Evolutionary conservation across 305 asterid species (phyloP).

Genomic region (Solanum hybrid): DNA sequence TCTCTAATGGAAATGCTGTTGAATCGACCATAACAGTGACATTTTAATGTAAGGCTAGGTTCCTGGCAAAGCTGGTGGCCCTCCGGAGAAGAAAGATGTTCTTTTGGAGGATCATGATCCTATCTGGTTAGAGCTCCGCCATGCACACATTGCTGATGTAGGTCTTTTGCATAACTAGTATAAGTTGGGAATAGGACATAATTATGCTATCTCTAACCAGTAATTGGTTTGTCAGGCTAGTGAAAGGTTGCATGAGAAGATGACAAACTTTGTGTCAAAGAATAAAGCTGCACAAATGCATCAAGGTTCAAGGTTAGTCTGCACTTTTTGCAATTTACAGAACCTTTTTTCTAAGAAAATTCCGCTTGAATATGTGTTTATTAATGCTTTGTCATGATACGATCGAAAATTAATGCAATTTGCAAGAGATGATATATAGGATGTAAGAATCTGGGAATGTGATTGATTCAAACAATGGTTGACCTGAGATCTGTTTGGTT

Average conservation of each 20-base stretch:
- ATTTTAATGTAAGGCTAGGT: slow-evolving; percentile 44
- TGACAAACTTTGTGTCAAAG: slow-evolving; percentile 86
- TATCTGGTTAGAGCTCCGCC: slow-evolving; percentile 98
- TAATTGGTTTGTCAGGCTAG: slow-evolving; percentile 68
- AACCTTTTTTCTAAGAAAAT: not conserved
- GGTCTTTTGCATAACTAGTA: slow-evolving; percentile 19
- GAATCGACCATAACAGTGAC: not conserved
- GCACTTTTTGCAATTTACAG: not conserved
- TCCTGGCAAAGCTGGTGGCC: slow-evolving; percentile 70
- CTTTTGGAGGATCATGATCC: slow-evolving; percentile 99
- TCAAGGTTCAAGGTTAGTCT: slow-evolving; percentile 77
- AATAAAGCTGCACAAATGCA: slow-evolving; percentile 98
- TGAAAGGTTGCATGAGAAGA: slow-evolving; percentile 87
- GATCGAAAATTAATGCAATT: not conserved
- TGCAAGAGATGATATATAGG: not conserved
- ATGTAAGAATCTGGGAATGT: not conserved
- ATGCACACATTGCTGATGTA: slow-evolving; percentile 98
- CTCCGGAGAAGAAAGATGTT: slow-evolving; percentile 90
- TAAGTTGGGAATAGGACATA: not conserved
- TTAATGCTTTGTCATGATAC: not conserved
- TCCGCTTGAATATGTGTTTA: not conserved
- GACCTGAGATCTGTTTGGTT: not conserved
- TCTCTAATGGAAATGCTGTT: not conserved
- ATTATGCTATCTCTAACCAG: slow-evolving; percentile 17
- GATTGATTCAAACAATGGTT: not conserved